Evolutionary conservation across 1,284 basidiomycete species (phyloP), one percentile per base, ranked within the genome.

Genomic region (Meira nashicola): DNA sequence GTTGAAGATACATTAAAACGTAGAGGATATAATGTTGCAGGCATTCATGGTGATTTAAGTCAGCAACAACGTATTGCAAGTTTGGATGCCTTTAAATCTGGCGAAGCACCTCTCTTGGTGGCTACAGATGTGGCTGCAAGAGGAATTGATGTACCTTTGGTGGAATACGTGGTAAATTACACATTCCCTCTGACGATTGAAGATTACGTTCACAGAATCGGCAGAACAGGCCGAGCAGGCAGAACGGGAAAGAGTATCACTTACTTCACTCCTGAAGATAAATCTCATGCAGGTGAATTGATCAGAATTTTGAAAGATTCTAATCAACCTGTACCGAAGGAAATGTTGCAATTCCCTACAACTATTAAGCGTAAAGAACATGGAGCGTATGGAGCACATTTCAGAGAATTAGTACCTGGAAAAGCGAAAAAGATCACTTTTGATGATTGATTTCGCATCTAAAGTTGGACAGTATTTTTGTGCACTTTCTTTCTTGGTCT

Each of bases 71-170:
- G 95, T 2, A 87, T 92, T 80, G 87, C 89, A 51, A 88, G 90
- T 8, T 82, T 99, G 25, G 89, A 93, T 38, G 85, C 85, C 52
- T 97, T 99, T 83, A 95, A 93, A 80, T 85, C 83, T 25, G 94
- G 92, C 4, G 83, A 83, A 58, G 89, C 87, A 1, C 86, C 88
- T 46, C 79, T 98, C 15, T 83, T 98, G 60, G 94, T 99, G 28
- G 95, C 95, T 3, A 98, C 94, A 23, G 94, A 99, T 78, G 94
- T 99, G 2, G 95, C 95, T 0, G 93, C 94, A 23, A 85, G 94
- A 64, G 95, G 94, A 17, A 82, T 98, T 63, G 94, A 99, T 81
- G 97, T 99, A 71, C 93, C 95, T 2, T 89, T 95, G 76, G 95
- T 98, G 39, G 89, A 87, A 50, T 85, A 87, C 37, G 79, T 81